These are phyloP conservation scores for Pseudogymnoascus sp. DNA, from an alignment of 2,329 filamentous ascomycete species.

Conservation along the genomic window DNA sequence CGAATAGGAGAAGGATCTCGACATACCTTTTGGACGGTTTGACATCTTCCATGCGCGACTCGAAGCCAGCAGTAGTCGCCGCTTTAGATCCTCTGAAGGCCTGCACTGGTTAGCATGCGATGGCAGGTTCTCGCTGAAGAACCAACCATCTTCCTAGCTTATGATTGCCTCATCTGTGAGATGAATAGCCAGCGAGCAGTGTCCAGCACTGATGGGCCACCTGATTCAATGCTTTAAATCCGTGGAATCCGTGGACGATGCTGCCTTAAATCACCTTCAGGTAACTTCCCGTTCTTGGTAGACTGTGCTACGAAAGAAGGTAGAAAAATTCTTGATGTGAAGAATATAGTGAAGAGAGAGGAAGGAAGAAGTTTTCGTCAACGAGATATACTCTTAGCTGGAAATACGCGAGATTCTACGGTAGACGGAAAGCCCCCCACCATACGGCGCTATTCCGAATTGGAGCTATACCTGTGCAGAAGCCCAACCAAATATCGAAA, in stretches of 20 bases:
- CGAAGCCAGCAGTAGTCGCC: conserved; percentile 68
- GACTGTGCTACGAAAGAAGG: conserved; percentile 8
- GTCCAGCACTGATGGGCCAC: conserved; percentile 9
- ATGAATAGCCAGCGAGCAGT: background rate
- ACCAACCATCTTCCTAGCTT: conserved; percentile 10
- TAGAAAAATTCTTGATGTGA: conserved; percentile 7
- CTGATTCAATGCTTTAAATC: conserved; percentile 7
- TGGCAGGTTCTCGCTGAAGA: conserved; percentile 10
- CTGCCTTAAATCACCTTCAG: background rate
- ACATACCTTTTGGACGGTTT: conserved; percentile 86
- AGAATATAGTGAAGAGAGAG: background rate
- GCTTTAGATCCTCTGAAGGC: conserved; percentile 42
- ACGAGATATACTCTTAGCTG: conserved; percentile 7
- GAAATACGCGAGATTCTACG: conserved; percentile 9
- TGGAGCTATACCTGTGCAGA: background rate
- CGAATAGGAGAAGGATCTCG: conserved; percentile 13
- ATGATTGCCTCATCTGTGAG: conserved; percentile 1
- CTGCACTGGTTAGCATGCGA: conserved; percentile 15
- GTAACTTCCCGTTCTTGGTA: conserved; percentile 7
- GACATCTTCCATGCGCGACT: conserved; percentile 73
- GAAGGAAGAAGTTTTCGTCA: conserved; percentile 5
- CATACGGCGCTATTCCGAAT: background rate
- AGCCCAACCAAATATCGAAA: background rate
- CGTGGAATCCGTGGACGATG: conserved; percentile 7
- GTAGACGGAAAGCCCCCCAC: background rate